A percentile compares a stretch with the other conserved stretches of the same genome.
phyloP scores from a whole-genome alignment of 768 basidiomycete species.

The Termitomyces sp. region DNA sequence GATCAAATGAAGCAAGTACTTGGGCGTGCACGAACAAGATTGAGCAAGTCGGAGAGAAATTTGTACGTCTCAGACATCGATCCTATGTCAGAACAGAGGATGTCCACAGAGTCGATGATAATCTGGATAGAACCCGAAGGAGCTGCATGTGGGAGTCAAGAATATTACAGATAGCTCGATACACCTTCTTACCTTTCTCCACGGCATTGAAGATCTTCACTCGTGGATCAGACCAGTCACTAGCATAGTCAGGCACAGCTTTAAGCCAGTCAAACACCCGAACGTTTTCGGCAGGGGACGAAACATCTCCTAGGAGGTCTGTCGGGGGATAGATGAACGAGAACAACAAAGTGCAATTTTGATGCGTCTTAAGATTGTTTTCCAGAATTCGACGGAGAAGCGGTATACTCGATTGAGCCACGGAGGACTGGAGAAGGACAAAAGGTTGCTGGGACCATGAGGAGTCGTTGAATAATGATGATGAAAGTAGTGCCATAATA shows the following conservation, averaged over 20 bases:
- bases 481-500: slow-evolving; percentile 17
- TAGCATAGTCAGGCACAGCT: slow-evolving; percentile 51
- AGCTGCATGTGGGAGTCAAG: slow-evolving; percentile 26
- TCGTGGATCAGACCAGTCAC: slow-evolving; percentile 28
- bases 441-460: slow-evolving; percentile 34
- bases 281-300: slow-evolving; percentile 24
- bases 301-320: slow-evolving; percentile 30
- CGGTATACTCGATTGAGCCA: slow-evolving; percentile 54
- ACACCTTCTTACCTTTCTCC: slow-evolving; percentile 32
- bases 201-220: slow-evolving; percentile 39
- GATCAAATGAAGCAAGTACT: slow-evolving; percentile 32
- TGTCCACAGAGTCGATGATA: slow-evolving; percentile 72
- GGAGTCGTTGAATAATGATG: slow-evolving; percentile 15
- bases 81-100: slow-evolving; percentile 54
- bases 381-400: slow-evolving; percentile 47
- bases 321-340: slow-evolving; percentile 55
- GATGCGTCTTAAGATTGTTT: slow-evolving; percentile 19
- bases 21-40: slow-evolving; percentile 41
- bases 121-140: slow-evolving; percentile 52
- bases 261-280: slow-evolving; percentile 48
- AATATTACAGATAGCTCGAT: slow-evolving; percentile 10
- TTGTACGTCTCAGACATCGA: slow-evolving; percentile 52
- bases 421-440: slow-evolving; percentile 57
- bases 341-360: slow-evolving; percentile 41
- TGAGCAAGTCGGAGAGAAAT: slow-evolving; percentile 47